A percentile compares a stretch with the other conserved stretches of the same genome.
phyloP scores from a whole-genome alignment of 2,329 filamentous ascomycete genomes.

The Daldinia sp. region DNA sequence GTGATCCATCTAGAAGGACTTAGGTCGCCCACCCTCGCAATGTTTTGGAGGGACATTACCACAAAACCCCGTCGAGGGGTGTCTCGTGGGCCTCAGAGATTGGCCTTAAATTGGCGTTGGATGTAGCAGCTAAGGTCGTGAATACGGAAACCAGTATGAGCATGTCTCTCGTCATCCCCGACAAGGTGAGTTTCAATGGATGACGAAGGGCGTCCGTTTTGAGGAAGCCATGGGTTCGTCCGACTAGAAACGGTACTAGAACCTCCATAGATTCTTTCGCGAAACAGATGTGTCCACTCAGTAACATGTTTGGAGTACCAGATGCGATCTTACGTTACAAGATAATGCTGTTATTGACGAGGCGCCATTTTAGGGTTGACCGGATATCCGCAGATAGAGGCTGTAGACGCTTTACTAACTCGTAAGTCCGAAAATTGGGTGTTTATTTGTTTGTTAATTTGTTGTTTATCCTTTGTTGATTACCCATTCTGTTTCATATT shows the following conservation, averaged over 20 bases:
- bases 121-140: constrained; percentile 47
- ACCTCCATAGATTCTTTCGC: constrained; percentile 31
- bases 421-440: constrained; percentile 17
- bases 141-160: constrained; percentile 44
- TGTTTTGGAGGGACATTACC: constrained; percentile 55
- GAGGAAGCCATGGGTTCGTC: constrained; percentile 42
- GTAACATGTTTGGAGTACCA: constrained; percentile 39
- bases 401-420: neutral
- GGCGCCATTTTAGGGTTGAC: constrained; percentile 31
- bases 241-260: constrained; percentile 43
- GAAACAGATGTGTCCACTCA: constrained; percentile 40
- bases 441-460: constrained; percentile 22
- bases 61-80: constrained; percentile 54
- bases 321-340: constrained; percentile 28
- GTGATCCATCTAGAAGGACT: constrained; percentile 49
- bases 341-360: constrained; percentile 4
- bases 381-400: constrained; percentile 38
- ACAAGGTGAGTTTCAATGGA: constrained; percentile 44
- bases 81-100: constrained; percentile 59
- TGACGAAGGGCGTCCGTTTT: constrained; percentile 30
- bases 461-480: constrained; percentile 15
- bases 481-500: constrained; percentile 34
- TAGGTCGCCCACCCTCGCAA: constrained; percentile 45
- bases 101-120: constrained; percentile 56
- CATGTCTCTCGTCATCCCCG: constrained; percentile 52